A percentile compares a stretch with the other conserved stretches of the same genome.
phyloP scores from a whole-genome alignment of 352 stramenopile genomes.

The Blastocystis sp. region DNA sequence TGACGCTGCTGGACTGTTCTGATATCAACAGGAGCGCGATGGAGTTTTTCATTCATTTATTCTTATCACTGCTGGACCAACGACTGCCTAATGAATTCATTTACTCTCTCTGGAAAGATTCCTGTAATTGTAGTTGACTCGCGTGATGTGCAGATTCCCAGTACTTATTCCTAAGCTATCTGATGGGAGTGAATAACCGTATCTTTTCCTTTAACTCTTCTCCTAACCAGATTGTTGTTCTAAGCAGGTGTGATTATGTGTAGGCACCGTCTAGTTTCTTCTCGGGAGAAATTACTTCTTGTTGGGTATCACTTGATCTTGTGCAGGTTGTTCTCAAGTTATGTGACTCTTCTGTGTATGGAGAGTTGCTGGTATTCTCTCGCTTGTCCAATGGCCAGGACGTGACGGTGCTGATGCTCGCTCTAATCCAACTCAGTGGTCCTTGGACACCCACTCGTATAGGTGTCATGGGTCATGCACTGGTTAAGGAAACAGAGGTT shows the following conservation, averaged over 20 bases:
- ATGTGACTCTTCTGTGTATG: too few relatives aligned
- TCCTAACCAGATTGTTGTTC: conserved; percentile 6
- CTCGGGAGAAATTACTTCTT: background rate
- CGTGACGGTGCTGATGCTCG: conserved; percentile 28
- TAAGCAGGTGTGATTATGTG: background rate
- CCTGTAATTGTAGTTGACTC: background rate
- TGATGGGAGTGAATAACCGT: background rate
- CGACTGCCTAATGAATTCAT: background rate
- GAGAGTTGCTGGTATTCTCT: background rate
- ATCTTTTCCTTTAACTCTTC: background rate
- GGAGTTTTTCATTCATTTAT: background rate
- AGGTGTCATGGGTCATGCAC: background rate
- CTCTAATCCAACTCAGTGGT: conserved; percentile 9
- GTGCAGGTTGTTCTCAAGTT: background rate
- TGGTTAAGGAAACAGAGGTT: background rate
- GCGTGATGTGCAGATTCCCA: background rate
- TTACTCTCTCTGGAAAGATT: conserved; percentile 12
- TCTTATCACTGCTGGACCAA: background rate
- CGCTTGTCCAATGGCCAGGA: background rate
- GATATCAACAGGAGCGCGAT: background rate
- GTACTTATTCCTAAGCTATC: background rate
- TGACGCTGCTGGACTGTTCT: background rate
- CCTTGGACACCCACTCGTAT: background rate
- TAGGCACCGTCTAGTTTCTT: background rate
- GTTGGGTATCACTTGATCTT: conserved; percentile 41